phyloP scores from a whole-genome alignment of 352 stramenopile genomes.

The Globisporangium paroecandrum region DNA sequence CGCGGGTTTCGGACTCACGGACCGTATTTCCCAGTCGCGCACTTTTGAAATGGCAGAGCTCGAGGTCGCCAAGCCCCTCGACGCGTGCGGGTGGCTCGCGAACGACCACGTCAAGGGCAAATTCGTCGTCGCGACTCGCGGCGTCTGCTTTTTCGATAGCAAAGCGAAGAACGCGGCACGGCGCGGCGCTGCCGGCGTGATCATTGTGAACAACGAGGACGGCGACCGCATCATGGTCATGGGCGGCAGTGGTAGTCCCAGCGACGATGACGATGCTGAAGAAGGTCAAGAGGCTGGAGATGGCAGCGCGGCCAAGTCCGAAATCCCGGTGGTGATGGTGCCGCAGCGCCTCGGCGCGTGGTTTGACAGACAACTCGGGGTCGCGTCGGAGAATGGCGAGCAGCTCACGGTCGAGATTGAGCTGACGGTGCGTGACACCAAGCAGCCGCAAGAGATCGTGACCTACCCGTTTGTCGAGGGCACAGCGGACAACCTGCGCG shows the following conservation, averaged over 20 bases:
- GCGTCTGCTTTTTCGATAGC: conserved; percentile 70
- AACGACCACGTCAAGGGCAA: conserved; percentile 43
- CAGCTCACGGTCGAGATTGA: conserved; percentile 33
- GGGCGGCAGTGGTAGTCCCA: conserved; percentile 33
- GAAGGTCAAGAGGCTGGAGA: background rate
- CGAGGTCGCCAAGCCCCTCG: conserved; percentile 46
- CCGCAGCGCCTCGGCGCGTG: conserved; percentile 56
- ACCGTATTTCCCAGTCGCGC: conserved; percentile 27
- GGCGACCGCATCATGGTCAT: conserved; percentile 76
- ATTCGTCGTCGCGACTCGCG: conserved; percentile 48
- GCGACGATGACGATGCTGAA: conserved; percentile 14
- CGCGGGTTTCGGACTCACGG: conserved; percentile 52
- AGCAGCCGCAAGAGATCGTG: conserved; percentile 10
- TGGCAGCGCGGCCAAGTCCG: conserved; percentile 5
- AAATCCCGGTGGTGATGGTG: conserved; percentile 64
- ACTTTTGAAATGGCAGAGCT: conserved; percentile 27
- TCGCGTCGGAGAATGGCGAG: conserved; percentile 8
- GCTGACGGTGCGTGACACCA: conserved; percentile 31
- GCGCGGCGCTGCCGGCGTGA: conserved; percentile 45
- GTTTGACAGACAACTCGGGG: conserved; percentile 29
- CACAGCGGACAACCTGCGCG: conserved; percentile 30
- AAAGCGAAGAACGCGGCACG: conserved; percentile 56
- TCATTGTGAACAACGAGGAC: conserved; percentile 67
- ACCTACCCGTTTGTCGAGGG: conserved; percentile 40
- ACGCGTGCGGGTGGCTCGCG: conserved; percentile 44